Conservation (phyloP, 768 basidiomycete genomes). For the Daedalea quercina region DNA sequence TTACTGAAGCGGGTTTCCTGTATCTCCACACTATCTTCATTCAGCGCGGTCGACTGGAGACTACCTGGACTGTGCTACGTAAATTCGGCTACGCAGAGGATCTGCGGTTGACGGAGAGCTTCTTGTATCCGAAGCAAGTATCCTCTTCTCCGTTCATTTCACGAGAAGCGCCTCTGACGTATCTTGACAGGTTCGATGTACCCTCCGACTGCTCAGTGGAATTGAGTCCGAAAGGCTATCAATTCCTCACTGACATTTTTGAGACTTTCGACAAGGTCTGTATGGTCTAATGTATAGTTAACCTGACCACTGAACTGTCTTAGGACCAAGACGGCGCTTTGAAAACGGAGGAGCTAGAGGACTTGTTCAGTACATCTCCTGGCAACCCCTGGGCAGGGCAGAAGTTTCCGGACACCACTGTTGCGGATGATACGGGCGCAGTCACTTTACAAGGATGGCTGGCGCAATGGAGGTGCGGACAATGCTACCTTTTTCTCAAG, state of each 20-base stretch:
- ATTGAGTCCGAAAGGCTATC: slow-evolving; percentile 87
- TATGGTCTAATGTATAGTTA: slow-evolving; percentile 2
- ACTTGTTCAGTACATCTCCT: slow-evolving; percentile 89
- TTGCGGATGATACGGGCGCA: slow-evolving; percentile 80
- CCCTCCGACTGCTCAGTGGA: slow-evolving; percentile 93
- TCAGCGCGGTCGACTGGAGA: slow-evolving; percentile 90
- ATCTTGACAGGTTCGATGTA: slow-evolving; percentile 73
- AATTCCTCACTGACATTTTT: slow-evolving; percentile 96
- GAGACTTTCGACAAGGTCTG: slow-evolving; percentile 90
- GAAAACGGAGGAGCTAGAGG: slow-evolving; percentile 73
- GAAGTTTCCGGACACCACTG: slow-evolving; percentile 85
- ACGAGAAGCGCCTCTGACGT: slow-evolving; percentile 7
- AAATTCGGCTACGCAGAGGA: slow-evolving; percentile 97
- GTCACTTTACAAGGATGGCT: slow-evolving; percentile 98
- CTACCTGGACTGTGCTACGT: slow-evolving; percentile 94
- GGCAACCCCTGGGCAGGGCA: slow-evolving; percentile 96
- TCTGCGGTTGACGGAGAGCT: slow-evolving; percentile 79
- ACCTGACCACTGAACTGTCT: slow-evolving; percentile 2
- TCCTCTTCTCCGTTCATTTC: background rate
- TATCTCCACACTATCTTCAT: slow-evolving; percentile 97
- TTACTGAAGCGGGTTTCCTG: slow-evolving; percentile 91
- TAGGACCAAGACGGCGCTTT: slow-evolving; percentile 95
- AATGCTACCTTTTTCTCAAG: background rate
- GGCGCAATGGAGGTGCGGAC: slow-evolving; percentile 87
- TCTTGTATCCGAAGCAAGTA: slow-evolving; percentile 81